A percentile compares a stretch with the other conserved stretches of the same genome.
Conservation (phyloP, 441 rosid genomes). For the Populus hybrid region DNA sequence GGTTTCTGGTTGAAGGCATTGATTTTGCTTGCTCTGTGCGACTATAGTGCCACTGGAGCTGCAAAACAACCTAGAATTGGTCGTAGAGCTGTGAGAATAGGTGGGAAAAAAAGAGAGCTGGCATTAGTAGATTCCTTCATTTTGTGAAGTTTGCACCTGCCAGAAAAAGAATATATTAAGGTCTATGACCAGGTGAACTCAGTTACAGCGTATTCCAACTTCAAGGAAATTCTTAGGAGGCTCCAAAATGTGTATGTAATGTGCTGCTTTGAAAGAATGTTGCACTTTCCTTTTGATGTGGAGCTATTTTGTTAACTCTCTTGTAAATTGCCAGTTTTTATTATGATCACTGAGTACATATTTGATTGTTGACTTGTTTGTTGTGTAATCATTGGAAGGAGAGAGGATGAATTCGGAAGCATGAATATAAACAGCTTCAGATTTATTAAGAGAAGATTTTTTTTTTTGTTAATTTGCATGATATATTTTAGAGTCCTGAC, state of each 20-base stretch:
- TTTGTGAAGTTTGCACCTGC: conserved; percentile 15
- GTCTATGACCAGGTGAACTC: conserved; percentile 17
- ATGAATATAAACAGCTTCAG: background rate
- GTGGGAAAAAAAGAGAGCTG: conserved; percentile 9
- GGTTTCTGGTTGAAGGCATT: conserved; percentile 7
- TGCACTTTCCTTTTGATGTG: background rate
- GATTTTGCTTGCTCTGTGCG: background rate
- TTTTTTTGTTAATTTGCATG: background rate
- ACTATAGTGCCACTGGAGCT: conserved; percentile 2
- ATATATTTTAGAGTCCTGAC: background rate
- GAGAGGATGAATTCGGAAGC: background rate
- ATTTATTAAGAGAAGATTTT: background rate
- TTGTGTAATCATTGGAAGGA: background rate
- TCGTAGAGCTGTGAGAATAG: conserved; percentile 6
- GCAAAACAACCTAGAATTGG: conserved; percentile 12
- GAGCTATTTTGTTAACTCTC: conserved; percentile 5
- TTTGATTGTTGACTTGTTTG: background rate
- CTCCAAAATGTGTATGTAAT: conserved; percentile 25
- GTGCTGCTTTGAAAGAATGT: conserved; percentile 5
- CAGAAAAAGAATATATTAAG: conserved; percentile 8
- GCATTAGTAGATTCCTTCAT: conserved; percentile 11
- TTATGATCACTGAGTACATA: background rate
- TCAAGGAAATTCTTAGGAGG: conserved; percentile 16
- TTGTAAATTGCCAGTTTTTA: background rate
- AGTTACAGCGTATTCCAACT: conserved; percentile 2